These are phyloP conservation scores for Paramecium caudatum DNA, from an alignment of 73 alveolate species.

Conservation along the genomic window DNA sequence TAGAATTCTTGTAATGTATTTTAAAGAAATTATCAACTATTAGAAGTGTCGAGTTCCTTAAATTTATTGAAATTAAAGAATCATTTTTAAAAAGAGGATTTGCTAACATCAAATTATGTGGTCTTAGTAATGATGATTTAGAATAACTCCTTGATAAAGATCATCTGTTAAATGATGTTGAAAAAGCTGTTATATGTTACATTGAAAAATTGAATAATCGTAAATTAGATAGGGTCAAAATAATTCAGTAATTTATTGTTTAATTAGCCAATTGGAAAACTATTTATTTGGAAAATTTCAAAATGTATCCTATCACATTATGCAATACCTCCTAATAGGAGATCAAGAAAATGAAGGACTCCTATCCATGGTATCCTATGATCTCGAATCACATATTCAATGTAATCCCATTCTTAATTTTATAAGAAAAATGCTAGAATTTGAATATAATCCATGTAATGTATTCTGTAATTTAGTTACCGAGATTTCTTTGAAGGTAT, in stretches of 20 bases:
- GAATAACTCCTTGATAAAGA: not conserved
- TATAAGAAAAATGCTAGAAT: constrained; percentile 47
- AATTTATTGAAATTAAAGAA: constrained; percentile 7
- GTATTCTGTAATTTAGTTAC: not conserved
- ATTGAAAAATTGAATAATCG: not conserved
- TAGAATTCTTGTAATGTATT: constrained; percentile 17
- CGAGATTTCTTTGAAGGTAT: constrained; percentile 30
- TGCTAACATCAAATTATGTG: constrained; percentile 20
- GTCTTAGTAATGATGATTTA: constrained; percentile 19
- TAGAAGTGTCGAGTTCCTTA: not conserved
- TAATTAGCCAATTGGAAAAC: not conserved
- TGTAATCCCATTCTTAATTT: not conserved
- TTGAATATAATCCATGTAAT: constrained; percentile 65
- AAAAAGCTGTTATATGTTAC: not conserved
- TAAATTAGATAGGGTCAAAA: constrained; percentile 17
- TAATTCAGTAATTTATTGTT: not conserved
- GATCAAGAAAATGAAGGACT: constrained; percentile 29
- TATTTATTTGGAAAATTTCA: constrained; percentile 21
- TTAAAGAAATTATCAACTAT: not conserved
- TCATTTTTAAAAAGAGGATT: constrained; percentile 42
- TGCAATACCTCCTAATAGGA: constrained; percentile 3
- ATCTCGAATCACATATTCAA: constrained; percentile 16
- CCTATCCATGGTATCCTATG: not conserved
- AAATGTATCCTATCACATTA: not conserved
- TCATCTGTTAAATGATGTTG: constrained; percentile 20